These are phyloP conservation scores for Helotiales sp. DNA, from an alignment of 2,329 filamentous ascomycete genomes.

Conservation along the genomic window DNA sequence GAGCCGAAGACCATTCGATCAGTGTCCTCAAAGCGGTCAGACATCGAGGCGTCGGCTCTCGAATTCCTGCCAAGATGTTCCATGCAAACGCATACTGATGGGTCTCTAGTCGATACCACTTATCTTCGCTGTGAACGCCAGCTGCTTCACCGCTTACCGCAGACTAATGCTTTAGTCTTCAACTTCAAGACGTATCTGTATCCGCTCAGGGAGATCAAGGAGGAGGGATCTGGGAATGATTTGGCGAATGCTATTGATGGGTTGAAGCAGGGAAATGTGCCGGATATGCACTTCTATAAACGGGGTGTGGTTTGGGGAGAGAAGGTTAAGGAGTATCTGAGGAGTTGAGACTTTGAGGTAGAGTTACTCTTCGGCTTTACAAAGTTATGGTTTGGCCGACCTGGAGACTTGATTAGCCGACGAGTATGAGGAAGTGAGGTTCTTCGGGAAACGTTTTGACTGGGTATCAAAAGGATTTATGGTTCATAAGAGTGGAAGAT, in stretches of 20 bases:
- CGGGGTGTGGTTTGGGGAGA: conserved; percentile 37
- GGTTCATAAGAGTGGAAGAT: too few species aligned
- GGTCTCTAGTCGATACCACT: conserved; percentile 48
- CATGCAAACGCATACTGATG: too few species aligned
- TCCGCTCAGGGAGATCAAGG: conserved; percentile 52
- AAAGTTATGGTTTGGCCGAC: too few species aligned
- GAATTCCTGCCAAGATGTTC: too few species aligned
- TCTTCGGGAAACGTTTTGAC: too few species aligned
- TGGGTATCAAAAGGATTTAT: too few species aligned
- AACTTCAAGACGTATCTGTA: conserved; percentile 64
- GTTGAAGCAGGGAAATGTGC: conserved; percentile 54
- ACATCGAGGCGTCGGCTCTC: too few species aligned
- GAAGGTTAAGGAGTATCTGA: conserved; percentile 30
- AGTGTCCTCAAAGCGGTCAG: too few species aligned
- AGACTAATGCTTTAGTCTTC: conserved; percentile 56
- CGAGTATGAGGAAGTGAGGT: too few species aligned
- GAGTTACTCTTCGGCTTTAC: neutral
- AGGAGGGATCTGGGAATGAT: conserved; percentile 53
- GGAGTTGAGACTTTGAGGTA: conserved; percentile 11
- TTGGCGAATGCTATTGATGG: conserved; percentile 60
- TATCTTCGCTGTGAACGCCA: conserved; percentile 59
- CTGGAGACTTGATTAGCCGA: too few species aligned
- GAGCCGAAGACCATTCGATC: too few species aligned
- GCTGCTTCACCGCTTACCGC: conserved; percentile 58
- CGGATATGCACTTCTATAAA: conserved; percentile 60